Base-by-base conservation (phyloP, 805 yeast species). In the Candida sonorensis region DNA sequence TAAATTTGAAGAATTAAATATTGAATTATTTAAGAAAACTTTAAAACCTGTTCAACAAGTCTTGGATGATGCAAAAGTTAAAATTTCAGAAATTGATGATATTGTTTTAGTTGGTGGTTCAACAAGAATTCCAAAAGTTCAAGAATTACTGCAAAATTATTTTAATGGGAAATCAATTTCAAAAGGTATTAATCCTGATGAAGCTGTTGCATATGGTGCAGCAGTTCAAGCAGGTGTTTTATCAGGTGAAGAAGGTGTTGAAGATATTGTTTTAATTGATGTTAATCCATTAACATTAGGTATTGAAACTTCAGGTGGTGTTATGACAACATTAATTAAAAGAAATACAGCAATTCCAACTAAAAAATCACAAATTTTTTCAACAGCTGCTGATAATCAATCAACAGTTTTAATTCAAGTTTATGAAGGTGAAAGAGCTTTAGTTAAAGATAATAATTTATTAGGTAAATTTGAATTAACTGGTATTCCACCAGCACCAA, bases 141-240 rank as follows among this genome's bases (percentile, higher is more conserved):
- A 88, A 71, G 82, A 84, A 67, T 73, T 90, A 53, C 75, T 90
- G 49, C 94, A 90, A 67, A 74, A 81, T 45, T 87, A 66, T 75
- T 90, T 90, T 59, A 78, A 81, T 55, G 95, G 95, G 53, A 90
- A 92, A 75, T 87, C 87, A 67, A 90, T 94, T 46, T 85, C 95
- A 48, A 90, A 88, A 76, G 90, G 95, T 54, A 90, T 90, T 57
- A 90, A 90, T 72, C 97, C 98, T 44, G 98, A 90, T 69, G 98
- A 90, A 73, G 98, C 98, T 61, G 97, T 90, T 56, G 98, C 97
- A 27, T 90, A 80, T 54, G 98, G 98, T 76, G 97, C 97, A 41
- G 97, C 98, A 44, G 97, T 90, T 44, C 98, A 90, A 72, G 97
- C 95, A 37, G 97, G 97, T 71, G 94, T 90, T 50, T 70, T 90